Conservation (phyloP, 139 green algal species). For the Chlamydomonas sp. region DNA sequence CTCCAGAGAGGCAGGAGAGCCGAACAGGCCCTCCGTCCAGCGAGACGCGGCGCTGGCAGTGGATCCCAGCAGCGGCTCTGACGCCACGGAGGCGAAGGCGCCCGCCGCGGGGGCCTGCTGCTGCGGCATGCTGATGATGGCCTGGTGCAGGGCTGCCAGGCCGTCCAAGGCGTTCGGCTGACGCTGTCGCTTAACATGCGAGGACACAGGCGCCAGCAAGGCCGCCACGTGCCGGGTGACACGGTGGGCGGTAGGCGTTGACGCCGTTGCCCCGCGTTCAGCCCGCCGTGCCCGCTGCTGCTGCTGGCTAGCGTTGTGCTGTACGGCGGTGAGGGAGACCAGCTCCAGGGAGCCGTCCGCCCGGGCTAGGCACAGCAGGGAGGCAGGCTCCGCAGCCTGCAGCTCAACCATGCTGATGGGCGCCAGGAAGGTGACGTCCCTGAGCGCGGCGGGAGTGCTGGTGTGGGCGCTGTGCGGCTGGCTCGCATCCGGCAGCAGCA, state of each 20-base stretch:
- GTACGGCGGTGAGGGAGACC: background rate
- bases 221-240: no score
- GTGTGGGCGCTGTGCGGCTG: no score
- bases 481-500: conserved; percentile 1
- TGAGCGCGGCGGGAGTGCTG: background rate
- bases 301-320: background rate
- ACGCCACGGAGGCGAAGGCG: background rate
- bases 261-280: background rate
- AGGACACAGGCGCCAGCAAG: no score
- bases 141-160: no score
- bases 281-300: background rate
- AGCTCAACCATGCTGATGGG: background rate
- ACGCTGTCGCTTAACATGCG: no score
- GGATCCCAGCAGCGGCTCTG: background rate
- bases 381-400: background rate
- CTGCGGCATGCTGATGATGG: background rate
- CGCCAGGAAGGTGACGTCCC: conserved; percentile 3
- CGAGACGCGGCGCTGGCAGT: no score
- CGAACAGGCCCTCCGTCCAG: background rate
- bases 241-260: background rate
- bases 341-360: conserved; percentile 6
- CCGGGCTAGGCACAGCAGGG: conserved; percentile 6
- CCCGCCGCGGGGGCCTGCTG: background rate
- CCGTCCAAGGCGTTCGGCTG: no score
- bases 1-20: conserved; percentile 6